Evolutionary conservation across 139 green algal species (phyloP).

Genomic region (Chlamydomonas schloesseri): DNA sequence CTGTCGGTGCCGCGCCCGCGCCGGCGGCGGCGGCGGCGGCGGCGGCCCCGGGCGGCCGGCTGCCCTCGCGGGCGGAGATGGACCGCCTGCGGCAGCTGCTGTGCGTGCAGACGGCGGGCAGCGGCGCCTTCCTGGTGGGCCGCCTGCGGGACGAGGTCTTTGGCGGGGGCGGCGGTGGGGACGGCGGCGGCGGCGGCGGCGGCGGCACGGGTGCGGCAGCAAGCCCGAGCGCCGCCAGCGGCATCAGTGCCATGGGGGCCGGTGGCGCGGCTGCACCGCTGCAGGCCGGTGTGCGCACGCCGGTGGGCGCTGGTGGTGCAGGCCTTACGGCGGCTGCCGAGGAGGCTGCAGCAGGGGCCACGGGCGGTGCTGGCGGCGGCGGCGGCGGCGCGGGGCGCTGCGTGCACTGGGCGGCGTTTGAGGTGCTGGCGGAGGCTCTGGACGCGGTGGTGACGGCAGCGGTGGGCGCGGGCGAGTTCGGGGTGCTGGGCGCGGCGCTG

Average conservation of each 20-base stretch:
- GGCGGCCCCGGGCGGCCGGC: neutral
- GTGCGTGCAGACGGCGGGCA: constrained; percentile 1
- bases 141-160: constrained; percentile 45
- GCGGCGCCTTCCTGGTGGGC: constrained; percentile 48
- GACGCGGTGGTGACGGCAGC: constrained; percentile 15
- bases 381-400: neutral
- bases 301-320: too few species aligned
- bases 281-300: neutral
- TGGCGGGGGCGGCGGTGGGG: too few species aligned
- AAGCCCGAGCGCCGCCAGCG: too few species aligned
- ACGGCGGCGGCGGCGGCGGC: too few species aligned
- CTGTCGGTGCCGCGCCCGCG: neutral
- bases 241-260: too few species aligned
- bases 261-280: too few species aligned
- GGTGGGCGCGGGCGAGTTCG: neutral
- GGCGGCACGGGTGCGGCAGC: too few species aligned
- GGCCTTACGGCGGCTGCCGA: too few species aligned
- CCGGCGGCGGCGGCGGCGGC: neutral
- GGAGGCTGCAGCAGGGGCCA: too few species aligned
- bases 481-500: constrained; percentile 9
- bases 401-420: constrained; percentile 8
- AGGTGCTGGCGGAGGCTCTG: constrained; percentile 18
- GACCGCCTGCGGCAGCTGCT: constrained; percentile 19
- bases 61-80: constrained; percentile 5
- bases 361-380: too few species aligned